phyloP scores from a whole-genome alignment of 106 monocot genomes.

The Acanthochlamys bracteata region DNA sequence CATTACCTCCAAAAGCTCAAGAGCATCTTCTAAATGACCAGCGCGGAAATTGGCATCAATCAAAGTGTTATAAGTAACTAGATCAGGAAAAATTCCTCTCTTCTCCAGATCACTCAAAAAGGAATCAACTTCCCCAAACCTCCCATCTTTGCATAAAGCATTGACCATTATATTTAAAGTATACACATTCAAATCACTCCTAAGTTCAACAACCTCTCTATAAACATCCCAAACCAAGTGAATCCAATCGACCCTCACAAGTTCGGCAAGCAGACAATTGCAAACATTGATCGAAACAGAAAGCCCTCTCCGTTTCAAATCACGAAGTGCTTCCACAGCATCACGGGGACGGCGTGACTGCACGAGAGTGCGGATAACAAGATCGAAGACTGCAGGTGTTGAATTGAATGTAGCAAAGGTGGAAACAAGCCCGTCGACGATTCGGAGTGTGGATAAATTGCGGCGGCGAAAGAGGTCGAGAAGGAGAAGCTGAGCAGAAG shows the following conservation, averaged over 20 bases:
- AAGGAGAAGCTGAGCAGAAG: constrained; percentile 61
- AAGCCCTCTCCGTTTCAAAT: constrained; percentile 28
- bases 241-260: constrained; percentile 61
- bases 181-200: constrained; percentile 47
- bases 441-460: constrained; percentile 37
- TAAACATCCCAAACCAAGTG: constrained; percentile 55
- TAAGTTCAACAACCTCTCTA: constrained; percentile 29
- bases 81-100: constrained; percentile 64
- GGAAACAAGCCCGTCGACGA: constrained; percentile 32
- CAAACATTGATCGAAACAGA: constrained; percentile 58
- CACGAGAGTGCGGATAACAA: constrained; percentile 72
- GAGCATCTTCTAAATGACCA: constrained; percentile 39
- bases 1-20: constrained; percentile 50
- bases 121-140: constrained; percentile 25
- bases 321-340: constrained; percentile 60
- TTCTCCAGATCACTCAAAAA: constrained; percentile 74
- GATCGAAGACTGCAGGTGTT: constrained; percentile 41
- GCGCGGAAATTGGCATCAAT: constrained; percentile 56
- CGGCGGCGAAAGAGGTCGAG: constrained; percentile 72
- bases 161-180: constrained; percentile 88
- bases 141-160: constrained; percentile 56
- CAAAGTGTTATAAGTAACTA: constrained; percentile 73
- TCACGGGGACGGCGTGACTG: constrained; percentile 81
- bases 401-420: constrained; percentile 11
- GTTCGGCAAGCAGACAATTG: constrained; percentile 61